phyloP scores from a whole-genome alignment of 2,329 filamentous ascomycete species.

The Colletotrichum tabaci region DNA sequence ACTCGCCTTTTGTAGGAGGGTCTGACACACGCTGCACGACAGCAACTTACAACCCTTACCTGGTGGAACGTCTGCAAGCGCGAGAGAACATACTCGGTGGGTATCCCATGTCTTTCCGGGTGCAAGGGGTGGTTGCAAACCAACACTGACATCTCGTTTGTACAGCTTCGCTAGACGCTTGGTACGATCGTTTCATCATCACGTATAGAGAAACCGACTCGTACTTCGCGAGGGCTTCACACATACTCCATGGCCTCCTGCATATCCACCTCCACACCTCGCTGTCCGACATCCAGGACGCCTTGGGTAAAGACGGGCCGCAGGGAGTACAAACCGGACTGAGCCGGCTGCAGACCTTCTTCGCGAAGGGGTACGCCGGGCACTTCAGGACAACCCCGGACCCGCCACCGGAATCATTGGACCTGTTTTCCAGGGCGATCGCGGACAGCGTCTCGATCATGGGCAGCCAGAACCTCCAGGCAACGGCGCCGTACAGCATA shows the following conservation, averaged over 20 bases:
- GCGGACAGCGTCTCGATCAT: not conserved
- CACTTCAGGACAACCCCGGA: not conserved
- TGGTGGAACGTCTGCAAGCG: not conserved
- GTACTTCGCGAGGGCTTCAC: conserved; percentile 14
- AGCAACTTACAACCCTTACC: not conserved
- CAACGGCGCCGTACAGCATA: conserved; percentile 12
- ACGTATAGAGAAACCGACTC: not conserved
- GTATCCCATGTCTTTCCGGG: not conserved
- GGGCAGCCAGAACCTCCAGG: not conserved
- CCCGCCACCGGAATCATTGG: not conserved
- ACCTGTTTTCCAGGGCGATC: not conserved
- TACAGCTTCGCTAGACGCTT: not conserved
- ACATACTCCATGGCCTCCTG: conserved; percentile 6
- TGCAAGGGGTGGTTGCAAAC: no score
- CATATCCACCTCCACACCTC: conserved; percentile 18
- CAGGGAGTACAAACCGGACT: not conserved
- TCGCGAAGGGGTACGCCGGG: not conserved
- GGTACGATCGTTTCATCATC: not conserved
- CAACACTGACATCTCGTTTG: not conserved
- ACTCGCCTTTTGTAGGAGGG: not conserved
- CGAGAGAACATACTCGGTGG: conserved; percentile 6
- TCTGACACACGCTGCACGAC: no score
- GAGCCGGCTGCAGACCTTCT: conserved; percentile 5
- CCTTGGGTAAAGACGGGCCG: conserved; percentile 13
- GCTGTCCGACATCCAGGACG: conserved; percentile 23